Base-by-base conservation (phyloP, 2,329 filamentous ascomycete genomes). In the Diaporthe batatas region DNA sequence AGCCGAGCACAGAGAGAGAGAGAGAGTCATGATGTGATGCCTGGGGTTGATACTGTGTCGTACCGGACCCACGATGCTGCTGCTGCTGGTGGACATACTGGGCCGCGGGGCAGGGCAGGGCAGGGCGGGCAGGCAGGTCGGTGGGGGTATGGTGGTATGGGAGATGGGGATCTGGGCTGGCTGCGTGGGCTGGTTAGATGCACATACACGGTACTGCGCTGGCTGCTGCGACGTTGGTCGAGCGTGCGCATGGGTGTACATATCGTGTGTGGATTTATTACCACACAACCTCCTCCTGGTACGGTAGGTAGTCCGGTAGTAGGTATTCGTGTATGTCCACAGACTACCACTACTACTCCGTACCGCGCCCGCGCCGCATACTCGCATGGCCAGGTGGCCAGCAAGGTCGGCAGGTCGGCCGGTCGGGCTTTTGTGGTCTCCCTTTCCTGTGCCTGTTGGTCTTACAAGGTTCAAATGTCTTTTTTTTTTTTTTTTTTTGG, bases 1-100 rank as follows among this genome's bases (percentile, higher is more conserved):
- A 23, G 44, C 59, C 34, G 34, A 36, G 34, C 34, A 36, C 34
- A 36, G 32, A 34, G 32, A 34, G 12, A 8, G 36, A 39, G 36
- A 21, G 42, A 65, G 62, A 65, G 62, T 65, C 62, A 65, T 65
- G 62, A 65, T 65, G 62, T 44, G 42, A 29, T 29, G 29, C 29
- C 29, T 29, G 29, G 29, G 29, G 29, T 29, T 29, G 29, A 5
- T 29, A 29, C 29, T 29, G 29, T 29, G 29, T 29, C 29, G 29
- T 29, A 29, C 36, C 10, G 36, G 36, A 23, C 59, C 59, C 59
- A 49, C 59, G 59, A 65, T 25, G 59, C 0, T 64, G 58, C 29
- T 57, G 53, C 58, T 64, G 59, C 42, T 39, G 36, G 29, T 29
- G 29, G 29, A 29, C 29, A 29, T 2, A 29, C 29, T 39, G 36